Percentiles rank a stretch among this genome's conserved stretches.
These are phyloP conservation scores for Nyctanthes arbortristis DNA, from an alignment of 257 asterid species.

Conservation along the genomic window DNA sequence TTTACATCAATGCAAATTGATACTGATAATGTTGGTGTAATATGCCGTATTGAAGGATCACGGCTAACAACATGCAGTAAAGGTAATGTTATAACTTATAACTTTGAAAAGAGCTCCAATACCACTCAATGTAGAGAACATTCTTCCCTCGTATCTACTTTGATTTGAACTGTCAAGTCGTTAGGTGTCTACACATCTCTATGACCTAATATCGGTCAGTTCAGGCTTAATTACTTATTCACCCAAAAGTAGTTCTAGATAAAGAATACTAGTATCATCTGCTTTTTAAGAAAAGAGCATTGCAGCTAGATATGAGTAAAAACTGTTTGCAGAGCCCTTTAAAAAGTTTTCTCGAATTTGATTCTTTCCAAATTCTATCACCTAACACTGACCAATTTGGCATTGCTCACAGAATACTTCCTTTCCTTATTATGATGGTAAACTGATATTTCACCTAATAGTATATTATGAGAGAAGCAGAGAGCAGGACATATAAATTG, in stretches of 20 bases:
- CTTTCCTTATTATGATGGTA: background rate
- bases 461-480: background rate
- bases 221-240: background rate
- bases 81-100: background rate
- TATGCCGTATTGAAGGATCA: background rate
- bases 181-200: background rate
- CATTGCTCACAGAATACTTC: background rate
- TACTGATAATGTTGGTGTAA: background rate
- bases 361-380: background rate
- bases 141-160: background rate
- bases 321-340: background rate
- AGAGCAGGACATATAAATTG: background rate
- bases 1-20: conserved; percentile 11
- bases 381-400: background rate
- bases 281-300: background rate
- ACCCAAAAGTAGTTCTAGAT: background rate
- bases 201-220: background rate
- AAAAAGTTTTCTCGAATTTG: background rate
- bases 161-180: background rate
- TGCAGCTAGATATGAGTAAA: background rate
- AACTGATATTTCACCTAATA: background rate
- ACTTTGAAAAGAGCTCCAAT: background rate
- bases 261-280: background rate
- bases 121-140: background rate
- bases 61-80: background rate